These are phyloP conservation scores for Pestalotiopsis sp. DNA, from an alignment of 2,329 filamentous ascomycete species.

Conservation along the genomic window DNA sequence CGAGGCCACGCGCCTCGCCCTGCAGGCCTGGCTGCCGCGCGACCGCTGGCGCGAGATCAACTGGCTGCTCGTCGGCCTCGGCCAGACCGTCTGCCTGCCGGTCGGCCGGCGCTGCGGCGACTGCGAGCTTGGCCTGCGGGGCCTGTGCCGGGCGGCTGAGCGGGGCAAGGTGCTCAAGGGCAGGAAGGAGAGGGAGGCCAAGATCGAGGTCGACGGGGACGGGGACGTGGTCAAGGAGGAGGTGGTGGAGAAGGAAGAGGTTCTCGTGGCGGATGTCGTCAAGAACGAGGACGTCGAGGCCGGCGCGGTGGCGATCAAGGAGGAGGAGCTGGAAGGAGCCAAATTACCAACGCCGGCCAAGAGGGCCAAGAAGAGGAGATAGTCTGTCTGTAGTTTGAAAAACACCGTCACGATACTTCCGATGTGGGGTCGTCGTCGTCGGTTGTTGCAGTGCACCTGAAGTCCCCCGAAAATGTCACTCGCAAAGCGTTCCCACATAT, in stretches of 20 bases:
- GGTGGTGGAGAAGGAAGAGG: slow-evolving; percentile 28
- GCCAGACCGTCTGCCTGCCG: slow-evolving; percentile 83
- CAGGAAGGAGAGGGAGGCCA: slow-evolving; percentile 50
- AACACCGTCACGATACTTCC: not conserved
- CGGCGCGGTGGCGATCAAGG: not conserved
- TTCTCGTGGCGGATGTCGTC: slow-evolving; percentile 34
- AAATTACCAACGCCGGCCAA: not conserved
- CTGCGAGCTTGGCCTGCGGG: slow-evolving; percentile 76
- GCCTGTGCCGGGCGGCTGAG: slow-evolving; percentile 76
- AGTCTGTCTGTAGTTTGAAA: not conserved
- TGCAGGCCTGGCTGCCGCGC: slow-evolving; percentile 81
- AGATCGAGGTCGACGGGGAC: slow-evolving; percentile 22
- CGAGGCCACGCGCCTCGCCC: slow-evolving; percentile 75
- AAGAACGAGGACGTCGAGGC: slow-evolving; percentile 19
- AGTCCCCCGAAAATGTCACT: not conserved
- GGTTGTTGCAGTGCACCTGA: not conserved
- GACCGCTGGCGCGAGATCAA: slow-evolving; percentile 95
- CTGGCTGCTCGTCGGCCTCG: slow-evolving; percentile 82
- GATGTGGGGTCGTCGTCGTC: too few species aligned
- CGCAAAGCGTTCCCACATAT: too few species aligned
- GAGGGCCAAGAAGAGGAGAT: not conserved
- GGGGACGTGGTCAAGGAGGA: slow-evolving; percentile 24
- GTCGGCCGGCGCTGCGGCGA: slow-evolving; percentile 81
- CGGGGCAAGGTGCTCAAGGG: slow-evolving; percentile 63
- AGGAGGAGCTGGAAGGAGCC: not conserved